Base-by-base conservation (phyloP, 2,329 filamentous ascomycete species). In the Aspergillus vadensis region DNA sequence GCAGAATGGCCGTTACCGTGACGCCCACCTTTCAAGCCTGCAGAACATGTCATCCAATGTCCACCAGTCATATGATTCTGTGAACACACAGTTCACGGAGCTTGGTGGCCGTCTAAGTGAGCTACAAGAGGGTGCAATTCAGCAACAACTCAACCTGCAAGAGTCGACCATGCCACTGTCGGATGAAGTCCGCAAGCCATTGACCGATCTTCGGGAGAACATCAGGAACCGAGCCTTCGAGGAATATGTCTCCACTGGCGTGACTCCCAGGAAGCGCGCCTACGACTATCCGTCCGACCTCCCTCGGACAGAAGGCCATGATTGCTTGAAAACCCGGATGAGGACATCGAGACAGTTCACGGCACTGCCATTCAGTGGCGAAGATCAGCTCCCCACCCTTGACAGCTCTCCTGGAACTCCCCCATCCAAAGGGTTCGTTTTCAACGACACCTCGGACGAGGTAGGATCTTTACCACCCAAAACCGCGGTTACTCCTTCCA, bases 171-270 rank as follows among this genome's bases (percentile, higher is more conserved):
- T 83, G 19, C 85, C 86, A 7, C 80, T 96, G 4, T 74, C 75
- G 5, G 72, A 78, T 19, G 79, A 83, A 30, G 78, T 96, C 10
- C 86, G 88, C 63, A 83, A 87, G 66, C 90, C 92, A 7, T 85
- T 98, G 5, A 78, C 82, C 25, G 83, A 87, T 50, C 85, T 99
- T 25, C 87, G 91, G 7, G 82, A 87, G 17, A 84, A 86, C n/a
- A 86, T 97, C 50, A 79, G 83, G 15, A 79, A 77, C 50, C 87
- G 88, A 1, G 76, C 81, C 4, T 82, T 98, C 55, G 83, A 87
- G 56, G 92, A 97, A 72, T 98, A 98, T 74, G 81, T 86, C 39
- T 86, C 91, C 0, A 98, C 95, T 0, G 94, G 95, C 55, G 83
- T 89, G 50, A 98, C 95, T 1, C 95, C 95, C 0, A 86, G 90